A percentile compares a stretch with the other conserved stretches of the same genome.
phyloP scores from a whole-genome alignment of 208 protist genomes.

The Wallacemonas sp. region DNA sequence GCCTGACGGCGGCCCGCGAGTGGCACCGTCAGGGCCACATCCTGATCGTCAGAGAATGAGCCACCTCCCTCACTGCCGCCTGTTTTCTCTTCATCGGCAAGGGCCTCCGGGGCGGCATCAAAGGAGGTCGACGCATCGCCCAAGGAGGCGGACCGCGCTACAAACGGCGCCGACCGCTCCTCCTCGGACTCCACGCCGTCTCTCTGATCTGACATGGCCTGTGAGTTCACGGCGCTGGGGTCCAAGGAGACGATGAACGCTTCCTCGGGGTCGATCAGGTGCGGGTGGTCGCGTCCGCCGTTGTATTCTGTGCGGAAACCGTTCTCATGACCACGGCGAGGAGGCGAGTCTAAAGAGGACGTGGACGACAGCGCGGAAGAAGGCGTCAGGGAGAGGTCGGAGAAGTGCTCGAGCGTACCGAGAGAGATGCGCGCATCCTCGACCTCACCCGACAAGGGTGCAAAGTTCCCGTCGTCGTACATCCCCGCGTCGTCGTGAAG shows the following conservation, averaged over 20 bases:
- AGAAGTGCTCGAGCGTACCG: background rate
- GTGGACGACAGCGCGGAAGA: background rate
- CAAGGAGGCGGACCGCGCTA: no score
- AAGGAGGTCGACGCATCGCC: no score
- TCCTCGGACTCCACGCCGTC: no score
- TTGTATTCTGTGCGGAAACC: no score
- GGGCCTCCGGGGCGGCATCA: no score
- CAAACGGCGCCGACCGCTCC: no score
- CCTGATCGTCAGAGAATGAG: background rate
- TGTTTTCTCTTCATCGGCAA: background rate
- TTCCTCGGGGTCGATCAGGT: background rate
- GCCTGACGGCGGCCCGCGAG: no score
- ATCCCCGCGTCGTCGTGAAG: background rate
- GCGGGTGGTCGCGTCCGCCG: no score
- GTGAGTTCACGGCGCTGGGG: background rate
- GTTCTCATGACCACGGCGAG: background rate
- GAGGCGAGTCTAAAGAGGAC: no score
- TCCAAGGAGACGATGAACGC: slow-evolving; percentile 7
- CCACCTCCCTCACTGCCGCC: background rate
- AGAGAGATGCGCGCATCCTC: slow-evolving; percentile 8
- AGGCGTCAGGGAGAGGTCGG: no score
- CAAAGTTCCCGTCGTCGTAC: slow-evolving; percentile 3
- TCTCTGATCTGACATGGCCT: background rate
- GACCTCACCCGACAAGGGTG: background rate
- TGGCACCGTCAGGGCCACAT: background rate